Evolutionary conservation across 1,284 basidiomycete species (phyloP).

Genomic region (Cryptococcus maquisensis): DNA sequence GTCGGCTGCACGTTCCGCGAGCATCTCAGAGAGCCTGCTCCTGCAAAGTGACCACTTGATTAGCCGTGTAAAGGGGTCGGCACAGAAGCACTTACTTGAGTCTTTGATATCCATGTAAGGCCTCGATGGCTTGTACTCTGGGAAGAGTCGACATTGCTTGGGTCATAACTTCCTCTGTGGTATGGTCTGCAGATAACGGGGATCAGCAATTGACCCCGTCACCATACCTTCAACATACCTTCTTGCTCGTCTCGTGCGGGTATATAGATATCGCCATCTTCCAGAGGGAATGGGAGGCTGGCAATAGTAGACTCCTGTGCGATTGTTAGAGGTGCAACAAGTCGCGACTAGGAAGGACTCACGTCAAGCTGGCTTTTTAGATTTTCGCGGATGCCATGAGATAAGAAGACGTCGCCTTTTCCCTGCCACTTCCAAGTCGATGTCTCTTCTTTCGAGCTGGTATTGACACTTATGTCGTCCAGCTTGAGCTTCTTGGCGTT

Average conservation of each 20-base stretch:
- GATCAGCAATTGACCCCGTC: neutral
- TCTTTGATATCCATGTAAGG: conserved; percentile 40
- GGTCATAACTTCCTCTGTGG: conserved; percentile 40
- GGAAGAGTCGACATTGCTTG: conserved; percentile 37
- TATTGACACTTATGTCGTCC: neutral
- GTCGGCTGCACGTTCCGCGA: conserved; percentile 3
- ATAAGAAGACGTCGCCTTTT: conserved; percentile 44
- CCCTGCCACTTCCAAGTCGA: conserved; percentile 15
- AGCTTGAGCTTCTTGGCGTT: conserved; percentile 3
- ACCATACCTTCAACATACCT: conserved; percentile 12
- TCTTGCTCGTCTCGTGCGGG: conserved; percentile 37
- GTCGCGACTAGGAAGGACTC: conserved; percentile 5
- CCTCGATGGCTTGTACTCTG: conserved; percentile 46
- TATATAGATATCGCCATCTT: conserved; percentile 46
- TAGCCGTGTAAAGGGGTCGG: too few relatives aligned
- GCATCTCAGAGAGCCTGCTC: conserved; percentile 18
- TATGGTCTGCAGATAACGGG: conserved; percentile 27
- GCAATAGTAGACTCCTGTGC: conserved; percentile 17
- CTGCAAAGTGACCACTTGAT: too few relatives aligned
- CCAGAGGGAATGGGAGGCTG: conserved; percentile 39
- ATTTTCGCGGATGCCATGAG: conserved; percentile 30
- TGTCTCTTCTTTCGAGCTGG: neutral
- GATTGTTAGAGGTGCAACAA: neutral
- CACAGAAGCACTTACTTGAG: conserved; percentile 38
- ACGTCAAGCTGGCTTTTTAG: conserved; percentile 29